phyloP scores from a whole-genome alignment of 2,329 filamentous ascomycete genomes.

The Gnomoniopsis smithogilvyi region DNA sequence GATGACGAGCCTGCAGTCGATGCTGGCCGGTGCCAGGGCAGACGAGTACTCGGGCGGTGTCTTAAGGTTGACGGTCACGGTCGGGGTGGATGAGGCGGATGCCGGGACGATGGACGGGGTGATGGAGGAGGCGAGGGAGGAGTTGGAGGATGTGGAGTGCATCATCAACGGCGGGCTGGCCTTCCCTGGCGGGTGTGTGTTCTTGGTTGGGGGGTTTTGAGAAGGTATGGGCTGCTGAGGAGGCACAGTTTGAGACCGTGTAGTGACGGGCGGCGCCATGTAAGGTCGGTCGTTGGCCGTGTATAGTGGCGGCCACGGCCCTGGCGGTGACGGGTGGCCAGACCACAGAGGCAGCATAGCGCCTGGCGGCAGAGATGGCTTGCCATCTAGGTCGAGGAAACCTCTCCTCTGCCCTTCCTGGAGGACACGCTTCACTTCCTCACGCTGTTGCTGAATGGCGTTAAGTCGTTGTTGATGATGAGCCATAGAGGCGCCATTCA shows the following conservation, averaged over 20 bases:
- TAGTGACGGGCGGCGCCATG: background rate
- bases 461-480: no score
- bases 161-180: background rate
- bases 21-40: background rate
- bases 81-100: slow-evolving; percentile 2
- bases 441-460: background rate
- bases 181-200: background rate
- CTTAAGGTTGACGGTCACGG: background rate
- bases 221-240: background rate
- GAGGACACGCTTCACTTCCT: background rate
- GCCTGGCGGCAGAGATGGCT: background rate
- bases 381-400: background rate
- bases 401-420: background rate
- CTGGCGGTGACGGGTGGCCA: background rate
- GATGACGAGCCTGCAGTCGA: slow-evolving; percentile 16
- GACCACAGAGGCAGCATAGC: background rate
- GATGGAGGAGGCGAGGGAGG: background rate
- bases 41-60: background rate
- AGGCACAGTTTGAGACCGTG: no score
- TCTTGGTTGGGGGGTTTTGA: background rate
- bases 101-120: background rate
- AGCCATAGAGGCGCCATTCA: no score
- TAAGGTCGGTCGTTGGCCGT: background rate
- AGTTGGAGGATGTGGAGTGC: background rate
- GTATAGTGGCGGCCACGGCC: background rate